Evolutionary conservation across 768 basidiomycete genomes (phyloP), one percentile per base, ranked within the genome.

Genomic region (Termitomyces sp.): DNA sequence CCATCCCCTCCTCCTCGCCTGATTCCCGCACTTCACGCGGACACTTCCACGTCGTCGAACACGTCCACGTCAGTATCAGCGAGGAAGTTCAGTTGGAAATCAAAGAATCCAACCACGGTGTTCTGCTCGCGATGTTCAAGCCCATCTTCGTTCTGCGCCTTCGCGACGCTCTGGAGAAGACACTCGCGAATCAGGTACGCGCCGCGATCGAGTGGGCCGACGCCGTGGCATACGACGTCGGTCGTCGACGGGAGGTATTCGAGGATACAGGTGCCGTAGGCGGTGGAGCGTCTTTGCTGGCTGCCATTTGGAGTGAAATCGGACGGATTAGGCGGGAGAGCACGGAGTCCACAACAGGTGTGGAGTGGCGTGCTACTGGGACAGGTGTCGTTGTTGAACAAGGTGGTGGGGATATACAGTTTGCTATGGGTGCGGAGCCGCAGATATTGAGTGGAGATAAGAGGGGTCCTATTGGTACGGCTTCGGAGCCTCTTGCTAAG

Each of bases 361-460:
- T 74, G 1, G 84, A 78, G 0, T 81, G 81, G 80, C 73, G 68
- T 28, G 82, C 84, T 3, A 90, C 89, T 0, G 83, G 89, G 0
- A 86, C 85, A 0, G 90, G 90, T 0, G 62, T 91, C 7, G 74
- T 91, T 53, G 79, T 84, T 46, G 81, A 86, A 66, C 83, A 82
- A 12, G 71, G 67, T 32, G 61, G 54, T 22, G 63, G 60, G 62
- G 70, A 66, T 57, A 55, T 67, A 24, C 57, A 66, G 53, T 81
- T 91, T 52, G 90, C 89, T 0, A 74, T 91, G 75, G 90, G 90
- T 2, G 86, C 82, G 7, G 88, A 89, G 71, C 90, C 90, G 39
- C 90, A 91, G 76, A 83, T 91, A 36, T 71, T 91, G 33, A 73
- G 81, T 32, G 86, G 88, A 0, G 81, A 86, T 63, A 90, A 91